Evolutionary conservation across 2,329 filamentous ascomycete species (phyloP).

Genomic region (Pseudocercospora ulei): DNA sequence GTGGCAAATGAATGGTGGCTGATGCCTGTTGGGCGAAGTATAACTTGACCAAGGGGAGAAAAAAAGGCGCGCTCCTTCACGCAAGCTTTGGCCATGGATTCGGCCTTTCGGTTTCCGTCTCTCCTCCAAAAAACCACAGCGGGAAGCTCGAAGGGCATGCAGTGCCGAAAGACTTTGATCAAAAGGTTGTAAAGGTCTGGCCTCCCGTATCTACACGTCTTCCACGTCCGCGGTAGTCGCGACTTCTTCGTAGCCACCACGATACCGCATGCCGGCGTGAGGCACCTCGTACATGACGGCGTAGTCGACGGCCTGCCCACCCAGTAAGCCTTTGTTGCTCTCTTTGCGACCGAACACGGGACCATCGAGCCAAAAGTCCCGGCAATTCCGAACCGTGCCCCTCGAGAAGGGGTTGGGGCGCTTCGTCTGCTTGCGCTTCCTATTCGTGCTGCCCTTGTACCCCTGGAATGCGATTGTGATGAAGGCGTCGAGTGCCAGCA

Average conservation of each 20-base stretch:
- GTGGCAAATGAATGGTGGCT: no score
- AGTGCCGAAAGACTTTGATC: no score
- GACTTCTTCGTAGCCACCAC: conserved; percentile 50
- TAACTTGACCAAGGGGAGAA: no score
- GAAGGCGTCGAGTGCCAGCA: conserved; percentile 87
- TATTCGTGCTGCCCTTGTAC: conserved; percentile 47
- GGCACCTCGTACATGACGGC: conserved; percentile 82
- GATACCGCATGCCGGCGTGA: conserved; percentile 53
- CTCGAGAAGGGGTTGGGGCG: conserved; percentile 73
- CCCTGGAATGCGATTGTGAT: conserved; percentile 78
- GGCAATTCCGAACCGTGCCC: conserved; percentile 79
- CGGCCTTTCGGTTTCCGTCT: no score
- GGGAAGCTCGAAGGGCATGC: no score
- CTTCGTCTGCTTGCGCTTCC: conserved; percentile 27
- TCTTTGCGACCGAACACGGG: conserved; percentile 68
- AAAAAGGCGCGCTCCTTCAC: no score
- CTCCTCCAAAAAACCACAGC: no score
- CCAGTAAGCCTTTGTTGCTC: conserved; percentile 64
- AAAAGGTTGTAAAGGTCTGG: no score
- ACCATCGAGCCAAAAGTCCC: conserved; percentile 91
- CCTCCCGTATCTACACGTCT: conserved; percentile 24
- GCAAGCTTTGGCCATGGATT: no score
- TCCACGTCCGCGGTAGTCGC: conserved; percentile 50
- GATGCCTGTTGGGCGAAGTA: no score
- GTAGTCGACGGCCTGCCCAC: conserved; percentile 74